A percentile compares a stretch with the other conserved stretches of the same genome.
Conservation (phyloP, 2,329 filamentous ascomycete species). For the Sclerotiophoma versabilis region DNA sequence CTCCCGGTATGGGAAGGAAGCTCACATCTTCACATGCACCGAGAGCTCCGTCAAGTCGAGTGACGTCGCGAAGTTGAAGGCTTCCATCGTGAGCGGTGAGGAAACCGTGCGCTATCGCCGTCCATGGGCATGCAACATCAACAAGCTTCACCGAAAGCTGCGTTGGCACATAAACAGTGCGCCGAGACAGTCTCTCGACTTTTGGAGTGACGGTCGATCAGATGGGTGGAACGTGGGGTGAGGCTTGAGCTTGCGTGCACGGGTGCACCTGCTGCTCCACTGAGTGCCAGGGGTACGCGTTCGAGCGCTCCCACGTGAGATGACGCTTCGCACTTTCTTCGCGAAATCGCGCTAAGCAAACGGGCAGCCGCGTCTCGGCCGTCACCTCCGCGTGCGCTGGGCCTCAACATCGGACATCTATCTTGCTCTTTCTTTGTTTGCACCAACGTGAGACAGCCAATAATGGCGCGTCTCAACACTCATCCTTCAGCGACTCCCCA, state of each 20-base stretch:
- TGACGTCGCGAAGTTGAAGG: constrained; percentile 93
- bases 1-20: background rate
- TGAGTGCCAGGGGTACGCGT: constrained; percentile 29
- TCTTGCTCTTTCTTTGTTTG: constrained; percentile 3
- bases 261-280: constrained; percentile 1
- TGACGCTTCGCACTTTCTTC: constrained; percentile 26
- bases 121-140: constrained; percentile 30
- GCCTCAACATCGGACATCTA: constrained; percentile 6
- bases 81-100: constrained; percentile 71
- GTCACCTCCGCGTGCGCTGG: background rate
- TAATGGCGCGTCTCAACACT: constrained; percentile 50
- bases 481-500: constrained; percentile 39
- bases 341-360: constrained; percentile 29
- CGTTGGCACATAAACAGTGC: background rate
- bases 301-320: constrained; percentile 29
- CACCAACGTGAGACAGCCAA: background rate
- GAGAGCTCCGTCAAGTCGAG: constrained; percentile 77
- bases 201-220: background rate
- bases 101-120: constrained; percentile 29
- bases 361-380: constrained; percentile 19
- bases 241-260: constrained; percentile 9
- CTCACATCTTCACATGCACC: constrained; percentile 69
- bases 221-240: constrained; percentile 17
- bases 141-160: background rate
- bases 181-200: background rate